Conservation (phyloP, 768 basidiomycete genomes). For the Panus rudis region DNA sequence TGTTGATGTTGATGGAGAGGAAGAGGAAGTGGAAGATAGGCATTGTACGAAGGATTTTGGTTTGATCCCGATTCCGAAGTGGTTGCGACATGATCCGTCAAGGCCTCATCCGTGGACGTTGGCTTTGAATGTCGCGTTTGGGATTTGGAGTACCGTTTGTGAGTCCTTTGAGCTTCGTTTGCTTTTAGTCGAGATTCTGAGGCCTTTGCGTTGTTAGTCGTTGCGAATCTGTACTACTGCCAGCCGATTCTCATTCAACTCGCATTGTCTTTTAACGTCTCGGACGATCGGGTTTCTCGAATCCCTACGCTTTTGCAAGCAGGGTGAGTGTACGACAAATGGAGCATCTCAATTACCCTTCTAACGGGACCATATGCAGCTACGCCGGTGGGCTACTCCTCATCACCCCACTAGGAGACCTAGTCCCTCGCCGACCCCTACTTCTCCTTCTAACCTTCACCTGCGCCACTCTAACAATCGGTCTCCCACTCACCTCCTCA, state of each 20-base stretch:
- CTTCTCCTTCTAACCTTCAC: constrained; percentile 47
- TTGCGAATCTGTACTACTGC: constrained; percentile 72
- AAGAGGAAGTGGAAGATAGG: too few species aligned
- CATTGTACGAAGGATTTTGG: constrained; percentile 50
- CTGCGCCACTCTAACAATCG: constrained; percentile 57
- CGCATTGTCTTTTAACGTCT: constrained; percentile 27
- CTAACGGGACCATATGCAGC: constrained; percentile 2
- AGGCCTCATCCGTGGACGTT: constrained; percentile 47
- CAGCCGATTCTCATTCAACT: constrained; percentile 55
- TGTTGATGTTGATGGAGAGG: too few species aligned
- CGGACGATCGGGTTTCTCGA: constrained; percentile 31
- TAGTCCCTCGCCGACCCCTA: constrained; percentile 66
- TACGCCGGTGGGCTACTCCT: constrained; percentile 33
- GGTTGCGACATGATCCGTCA: constrained; percentile 43
- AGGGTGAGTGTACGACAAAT: constrained; percentile 35
- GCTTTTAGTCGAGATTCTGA: too few species aligned
- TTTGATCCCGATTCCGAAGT: constrained; percentile 55
- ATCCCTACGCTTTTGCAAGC: constrained; percentile 61
- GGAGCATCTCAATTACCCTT: constrained; percentile 1
- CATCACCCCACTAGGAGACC: constrained; percentile 75
- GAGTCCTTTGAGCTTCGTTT: constrained; percentile 13
- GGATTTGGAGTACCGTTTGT: constrained; percentile 55
- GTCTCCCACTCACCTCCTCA: constrained; percentile 51
- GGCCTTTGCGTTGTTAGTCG: constrained; percentile 30
- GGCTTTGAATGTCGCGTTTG: constrained; percentile 51